These are phyloP conservation scores for Eucalyptus tenuipes DNA, from an alignment of 345 rosid species.

Conservation along the genomic window DNA sequence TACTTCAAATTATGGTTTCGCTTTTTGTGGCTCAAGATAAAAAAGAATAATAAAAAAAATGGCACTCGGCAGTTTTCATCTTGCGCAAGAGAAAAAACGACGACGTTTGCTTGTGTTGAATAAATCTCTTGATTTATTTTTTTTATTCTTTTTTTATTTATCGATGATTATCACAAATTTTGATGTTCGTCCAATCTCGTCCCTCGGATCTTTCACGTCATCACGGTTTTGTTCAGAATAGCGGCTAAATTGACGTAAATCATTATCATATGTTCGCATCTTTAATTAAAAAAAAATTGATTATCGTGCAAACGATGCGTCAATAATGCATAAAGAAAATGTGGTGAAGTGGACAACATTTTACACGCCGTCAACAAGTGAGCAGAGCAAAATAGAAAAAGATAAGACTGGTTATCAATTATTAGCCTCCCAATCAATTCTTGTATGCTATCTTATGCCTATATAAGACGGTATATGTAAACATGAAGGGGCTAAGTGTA, in stretches of 20 bases:
- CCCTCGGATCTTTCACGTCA: background rate
- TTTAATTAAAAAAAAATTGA: background rate
- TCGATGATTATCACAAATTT: background rate
- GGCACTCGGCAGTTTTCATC: background rate
- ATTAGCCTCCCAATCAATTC: rapidly evolving
- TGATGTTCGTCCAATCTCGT: background rate
- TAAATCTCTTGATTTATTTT: background rate
- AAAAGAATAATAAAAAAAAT: background rate
- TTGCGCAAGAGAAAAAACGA: background rate
- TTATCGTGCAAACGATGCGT: rapidly evolving
- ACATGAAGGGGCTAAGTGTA: rapidly evolving
- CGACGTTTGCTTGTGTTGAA: background rate
- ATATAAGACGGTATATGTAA: too few species aligned
- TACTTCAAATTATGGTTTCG: background rate
- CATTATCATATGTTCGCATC: background rate
- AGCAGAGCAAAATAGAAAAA: rapidly evolving
- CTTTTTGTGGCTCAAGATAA: background rate
- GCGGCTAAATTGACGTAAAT: background rate
- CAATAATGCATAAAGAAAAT: background rate
- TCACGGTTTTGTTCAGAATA: background rate
- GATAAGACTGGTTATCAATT: rapidly evolving
- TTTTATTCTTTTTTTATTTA: background rate
- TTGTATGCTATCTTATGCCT: rapidly evolving
- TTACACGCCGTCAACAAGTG: background rate
- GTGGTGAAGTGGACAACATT: background rate